Percentiles rank a stretch among this genome's conserved stretches.
These are phyloP conservation scores for Apiospora saccharicola DNA, from an alignment of 2,329 filamentous ascomycete genomes.

Conservation along the genomic window DNA sequence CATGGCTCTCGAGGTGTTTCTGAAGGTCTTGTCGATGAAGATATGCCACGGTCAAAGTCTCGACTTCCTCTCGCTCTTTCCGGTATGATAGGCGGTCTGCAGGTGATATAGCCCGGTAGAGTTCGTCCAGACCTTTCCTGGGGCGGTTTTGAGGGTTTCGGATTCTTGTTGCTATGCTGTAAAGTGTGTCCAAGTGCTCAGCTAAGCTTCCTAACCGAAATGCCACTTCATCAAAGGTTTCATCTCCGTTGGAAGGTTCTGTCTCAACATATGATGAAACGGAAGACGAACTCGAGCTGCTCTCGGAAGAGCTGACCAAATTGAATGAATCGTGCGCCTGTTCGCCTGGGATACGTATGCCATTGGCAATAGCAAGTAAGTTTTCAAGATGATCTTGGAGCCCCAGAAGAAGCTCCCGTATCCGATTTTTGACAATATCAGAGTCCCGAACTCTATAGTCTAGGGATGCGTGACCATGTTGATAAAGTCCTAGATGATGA, in stretches of 20 bases:
- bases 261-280: neutral
- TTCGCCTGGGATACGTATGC: conserved; percentile 25
- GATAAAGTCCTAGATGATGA: conserved; percentile 29
- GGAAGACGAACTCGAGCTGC: neutral
- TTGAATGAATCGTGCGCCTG: neutral
- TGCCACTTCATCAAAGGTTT: conserved; percentile 1
- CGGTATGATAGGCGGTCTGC: conserved; percentile 16
- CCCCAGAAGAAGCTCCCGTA: conserved; percentile 26
- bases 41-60: conserved; percentile 27
- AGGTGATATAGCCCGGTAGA: neutral
- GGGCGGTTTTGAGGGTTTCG: conserved; percentile 30
- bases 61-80: conserved; percentile 25
- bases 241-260: neutral
- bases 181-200: conserved; percentile 26
- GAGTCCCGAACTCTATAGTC: conserved; percentile 33
- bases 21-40: conserved; percentile 19
- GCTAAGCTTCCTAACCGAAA: conserved; percentile 25
- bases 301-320: neutral
- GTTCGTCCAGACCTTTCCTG: neutral
- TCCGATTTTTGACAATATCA: conserved; percentile 26
- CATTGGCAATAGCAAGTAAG: conserved; percentile 22
- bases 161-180: conserved; percentile 28
- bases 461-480: conserved; percentile 32
- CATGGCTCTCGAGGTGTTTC: too few relatives aligned
- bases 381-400: conserved; percentile 26